Evolutionary conservation across 805 yeast species (phyloP).

Genomic region (Torulaspora maleeae): DNA sequence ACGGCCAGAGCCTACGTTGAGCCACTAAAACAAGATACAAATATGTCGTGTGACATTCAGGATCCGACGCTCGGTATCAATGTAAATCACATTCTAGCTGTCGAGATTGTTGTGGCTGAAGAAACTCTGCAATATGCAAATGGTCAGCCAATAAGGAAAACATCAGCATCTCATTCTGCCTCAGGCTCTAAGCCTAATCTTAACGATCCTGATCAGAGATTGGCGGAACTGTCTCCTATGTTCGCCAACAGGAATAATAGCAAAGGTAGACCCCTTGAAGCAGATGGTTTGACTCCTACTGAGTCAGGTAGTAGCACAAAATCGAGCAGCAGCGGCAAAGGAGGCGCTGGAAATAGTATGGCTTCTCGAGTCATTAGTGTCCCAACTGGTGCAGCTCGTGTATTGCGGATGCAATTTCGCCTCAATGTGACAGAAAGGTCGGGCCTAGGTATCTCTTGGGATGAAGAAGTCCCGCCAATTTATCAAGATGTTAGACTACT

Average conservation of each 20-base stretch:
- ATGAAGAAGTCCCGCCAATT: slow-evolving; percentile 97
- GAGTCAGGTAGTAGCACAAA: slow-evolving; percentile 14
- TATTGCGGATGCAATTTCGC: slow-evolving; percentile 89
- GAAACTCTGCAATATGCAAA: slow-evolving; percentile 52
- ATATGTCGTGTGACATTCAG: slow-evolving; percentile 71
- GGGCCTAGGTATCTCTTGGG: slow-evolving; percentile 97
- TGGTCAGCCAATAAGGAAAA: slow-evolving; percentile 29
- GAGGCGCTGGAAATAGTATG: slow-evolving; percentile 4
- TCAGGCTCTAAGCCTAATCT: slow-evolving; percentile 5
- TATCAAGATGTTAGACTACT: slow-evolving; percentile 78
- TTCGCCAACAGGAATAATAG: slow-evolving; percentile 37
- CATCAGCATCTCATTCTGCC: slow-evolving; percentile 1
- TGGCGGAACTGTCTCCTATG: slow-evolving; percentile 43
- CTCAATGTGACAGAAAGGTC: slow-evolving; percentile 80
- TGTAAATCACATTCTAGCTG: slow-evolving; percentile 69
- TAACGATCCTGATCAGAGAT: slow-evolving; percentile 35
- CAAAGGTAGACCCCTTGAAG: slow-evolving; percentile 20
- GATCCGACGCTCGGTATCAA: slow-evolving; percentile 76
- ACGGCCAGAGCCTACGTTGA: slow-evolving; percentile 35
- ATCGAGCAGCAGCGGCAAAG: slow-evolving; percentile 4
- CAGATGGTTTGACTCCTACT: slow-evolving; percentile 21
- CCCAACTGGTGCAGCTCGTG: slow-evolving; percentile 94
- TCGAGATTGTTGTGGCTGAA: slow-evolving; percentile 93
- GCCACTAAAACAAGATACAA: slow-evolving; percentile 35
- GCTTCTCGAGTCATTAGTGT: slow-evolving; percentile 46